Evolutionary conservation across 2,329 filamentous ascomycete genomes (phyloP).

Genomic region (Cladosporium sp.): DNA sequence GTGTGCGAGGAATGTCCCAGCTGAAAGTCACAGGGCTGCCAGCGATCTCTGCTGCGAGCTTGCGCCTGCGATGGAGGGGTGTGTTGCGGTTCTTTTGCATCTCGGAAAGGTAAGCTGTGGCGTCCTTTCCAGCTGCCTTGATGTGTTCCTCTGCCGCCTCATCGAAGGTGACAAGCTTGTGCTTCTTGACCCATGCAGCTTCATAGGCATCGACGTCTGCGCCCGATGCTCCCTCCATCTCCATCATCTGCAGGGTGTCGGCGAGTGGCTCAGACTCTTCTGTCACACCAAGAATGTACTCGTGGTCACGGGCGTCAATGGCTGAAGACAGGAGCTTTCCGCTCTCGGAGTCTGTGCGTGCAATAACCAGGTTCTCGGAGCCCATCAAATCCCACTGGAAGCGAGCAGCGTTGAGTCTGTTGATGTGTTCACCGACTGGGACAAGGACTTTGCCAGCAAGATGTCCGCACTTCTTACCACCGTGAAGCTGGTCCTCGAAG

Average conservation of each 20-base stretch:
- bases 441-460: slow-evolving; percentile 94
- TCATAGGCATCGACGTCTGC: slow-evolving; percentile 84
- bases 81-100: slow-evolving; percentile 64
- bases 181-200: slow-evolving; percentile 81
- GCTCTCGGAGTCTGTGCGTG: slow-evolving; percentile 92
- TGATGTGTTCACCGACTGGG: slow-evolving; percentile 92
- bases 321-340: slow-evolving; percentile 87
- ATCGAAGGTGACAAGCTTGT: slow-evolving; percentile 86
- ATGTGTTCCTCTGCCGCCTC: slow-evolving; percentile 59
- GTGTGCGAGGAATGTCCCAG: slow-evolving; percentile 89
- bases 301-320: slow-evolving; percentile 91
- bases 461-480: slow-evolving; percentile 97
- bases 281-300: slow-evolving; percentile 88
- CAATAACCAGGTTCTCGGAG: slow-evolving; percentile 89
- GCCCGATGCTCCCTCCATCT: slow-evolving; percentile 72
- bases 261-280: slow-evolving; percentile 79
- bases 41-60: slow-evolving; percentile 67
- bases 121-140: slow-evolving; percentile 34
- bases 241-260: slow-evolving; percentile 88
- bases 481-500: slow-evolving; percentile 96
- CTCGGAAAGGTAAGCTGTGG: slow-evolving; percentile 30
- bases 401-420: slow-evolving; percentile 83
- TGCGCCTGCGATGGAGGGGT: slow-evolving; percentile 74
- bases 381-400: slow-evolving; percentile 99
- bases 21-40: slow-evolving; percentile 74